Evolutionary conservation across 345 rosid genomes (phyloP), one percentile per base, ranked within the genome.

Genomic region (Trapa bicornis): DNA sequence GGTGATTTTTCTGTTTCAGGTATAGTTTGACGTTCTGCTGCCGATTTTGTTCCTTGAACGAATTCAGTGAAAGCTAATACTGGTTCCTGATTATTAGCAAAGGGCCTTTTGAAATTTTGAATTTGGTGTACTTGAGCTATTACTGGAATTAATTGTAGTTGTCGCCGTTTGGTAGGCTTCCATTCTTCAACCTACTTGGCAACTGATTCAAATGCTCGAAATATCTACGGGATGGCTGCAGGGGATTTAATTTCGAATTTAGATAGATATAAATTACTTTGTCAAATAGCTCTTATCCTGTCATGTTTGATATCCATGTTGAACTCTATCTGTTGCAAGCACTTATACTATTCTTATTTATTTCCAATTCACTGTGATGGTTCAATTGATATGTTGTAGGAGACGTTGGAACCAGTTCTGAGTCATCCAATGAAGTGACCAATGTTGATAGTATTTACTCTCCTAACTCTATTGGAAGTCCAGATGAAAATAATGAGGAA

Each of bases 1-100:
- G 86, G 77, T 74, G 78, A 80, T 66, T 70, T 81, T 61, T 86
- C 87, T 47, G 67, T 77, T 70, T 70, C 86, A 50, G 96, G 96
- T 87, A 73, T 67, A 43, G 67, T 61, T 50, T 50, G 3, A 32
- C 39, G 5, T 37, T 69, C 15, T 9, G 5, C 68, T 11, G 61
- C 48, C 5, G 37, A 39, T 47, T 29, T 6, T 29, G 5, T 45
- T 7, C 48, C 48, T 43, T 47, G 38, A 3, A 42, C 41, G n/a
- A 47, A n/a, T 15, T 62, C 43, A 36, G 43, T 62, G 29, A 47
- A 35, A 47, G 5, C 8, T 45, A 7, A 45, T 11, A 2, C 45
- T 47, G 56, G 11, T 1, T 50, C 48, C 35, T 29, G 22, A 50
- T 15, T 3, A 15, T 29, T 5, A 50, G 8, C 48, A 50, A 50